Evolutionary conservation across 768 basidiomycete species (phyloP), one percentile per base, ranked within the genome.

Genomic region (Leccinum boreale): DNA sequence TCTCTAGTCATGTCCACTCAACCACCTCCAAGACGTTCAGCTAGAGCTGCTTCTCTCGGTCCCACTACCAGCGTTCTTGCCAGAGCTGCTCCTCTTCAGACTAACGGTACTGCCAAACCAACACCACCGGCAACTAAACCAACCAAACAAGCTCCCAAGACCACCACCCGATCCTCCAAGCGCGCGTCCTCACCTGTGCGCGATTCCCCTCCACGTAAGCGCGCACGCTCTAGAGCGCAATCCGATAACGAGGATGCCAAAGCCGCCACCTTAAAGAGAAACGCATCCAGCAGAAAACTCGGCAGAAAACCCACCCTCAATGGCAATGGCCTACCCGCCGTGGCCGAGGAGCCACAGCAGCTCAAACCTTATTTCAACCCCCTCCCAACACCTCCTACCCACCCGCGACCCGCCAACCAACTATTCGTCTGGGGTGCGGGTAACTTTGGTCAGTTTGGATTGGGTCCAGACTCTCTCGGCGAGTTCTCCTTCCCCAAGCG

Each of bases 391-490:
- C 79, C 85, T 28, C 81, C 83, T 9, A 67, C 76, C 49, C 81
- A 82, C 56, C 64, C 76, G 47, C 81, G 85, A 46, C 93, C 92
- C 19, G 79, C 86, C 33, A 80, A 84, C 14, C 80, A 87, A 44
- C 78, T 94, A 17, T 96, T 94, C 62, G 87, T 83, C 8, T 98
- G 91, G 84, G 96, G 96, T 7, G 86, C 88, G 11, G 94, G 94
- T 26, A 94, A 96, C 73, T 93, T 94, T 75, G 95, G 94, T 29
- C 95, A 98, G 72, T 89, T 97, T 66, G 97, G 95, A 31, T 83
- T 96, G 78, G 96, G 96, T 36, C 84, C 85, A 4, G 84, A 86
- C 61, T 68, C 76, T 50, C 75, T 93, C 31, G 85, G 78, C 57
- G 92, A 96, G 72, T 80, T 89, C 56, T 74, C 80, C 53, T 87